Base-by-base conservation (phyloP, 2,329 filamentous ascomycete genomes). In the Stemphylium lycopersici region DNA sequence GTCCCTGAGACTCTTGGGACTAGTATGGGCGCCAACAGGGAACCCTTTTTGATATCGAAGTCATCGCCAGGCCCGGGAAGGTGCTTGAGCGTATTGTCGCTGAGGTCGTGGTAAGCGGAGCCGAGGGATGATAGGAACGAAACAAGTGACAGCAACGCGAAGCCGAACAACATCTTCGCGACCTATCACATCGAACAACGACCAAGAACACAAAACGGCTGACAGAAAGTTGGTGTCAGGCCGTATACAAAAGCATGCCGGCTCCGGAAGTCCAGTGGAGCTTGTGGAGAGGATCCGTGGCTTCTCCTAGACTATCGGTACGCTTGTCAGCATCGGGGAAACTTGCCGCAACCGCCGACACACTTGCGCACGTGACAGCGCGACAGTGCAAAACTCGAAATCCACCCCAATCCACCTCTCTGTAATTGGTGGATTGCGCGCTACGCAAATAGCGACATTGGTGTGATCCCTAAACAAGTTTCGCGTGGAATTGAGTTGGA, bases 1-100 rank as follows among this genome's bases (percentile, higher is more conserved):
- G 92, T 96, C 6, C 93, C 95, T 2, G 95, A 90, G 0, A 99
- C 93, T 56, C 95, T 89, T 2, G 93, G 88, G 36, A 89, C 87
- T 48, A 99, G 81, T 65, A 99, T 95, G 0, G 93, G 95, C 4
- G 93, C 84, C 34, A 99, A 84, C 16, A 99, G 82, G 6, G 85
- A 81, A 61, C 93, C 92, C 18, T 80, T 83, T 58, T 89, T 79
- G 64, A 96, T 92, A 74, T 97, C 86, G 72, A 98, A 96, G 76
- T 93, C 90, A 52, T 74, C 65, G 58, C 86, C 87, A 1, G 87
- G 87, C 18, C 83, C 83, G 4, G 91, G 90, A 11, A 99, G 83
- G 49, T 79, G 80, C 59, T 81, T 83, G 50, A 99, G 83, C 13
- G 89, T 87, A 39, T 86, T 83, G 77, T 97, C 90, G 51, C 90